phyloP scores from a whole-genome alignment of 164 flowering plant species.

The Vitis labrusca region DNA sequence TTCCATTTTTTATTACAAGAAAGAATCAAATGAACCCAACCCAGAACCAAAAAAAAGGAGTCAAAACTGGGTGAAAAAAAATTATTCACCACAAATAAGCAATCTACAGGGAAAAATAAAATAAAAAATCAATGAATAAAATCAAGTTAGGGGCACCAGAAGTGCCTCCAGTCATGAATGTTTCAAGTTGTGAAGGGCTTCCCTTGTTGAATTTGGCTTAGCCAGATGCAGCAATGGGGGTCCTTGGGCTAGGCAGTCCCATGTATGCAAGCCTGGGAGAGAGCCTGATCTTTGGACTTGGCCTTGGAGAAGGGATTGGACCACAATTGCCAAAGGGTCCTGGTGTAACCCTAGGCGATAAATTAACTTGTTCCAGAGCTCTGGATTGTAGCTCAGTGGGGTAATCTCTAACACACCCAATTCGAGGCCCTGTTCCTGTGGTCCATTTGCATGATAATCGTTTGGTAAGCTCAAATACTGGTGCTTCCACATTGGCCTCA shows the following conservation, averaged over 20 bases:
- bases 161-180: not conserved
- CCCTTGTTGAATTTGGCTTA: not conserved
- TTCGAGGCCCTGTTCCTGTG: conserved; percentile 45
- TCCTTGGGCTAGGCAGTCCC: conserved; percentile 61
- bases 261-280: conserved; percentile 81
- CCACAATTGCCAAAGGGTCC: conserved; percentile 22
- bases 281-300: conserved; percentile 64
- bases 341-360: conserved; percentile 33
- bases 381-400: conserved; percentile 40
- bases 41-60: not conserved
- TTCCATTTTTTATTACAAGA: not conserved
- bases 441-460: conserved; percentile 45
- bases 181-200: not conserved
- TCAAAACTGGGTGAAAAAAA: not conserved
- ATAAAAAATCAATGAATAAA: not conserved
- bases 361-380: conserved; percentile 53
- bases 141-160: not conserved
- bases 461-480: conserved; percentile 12
- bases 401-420: conserved; percentile 55
- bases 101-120: not conserved
- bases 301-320: conserved; percentile 68
- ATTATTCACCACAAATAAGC: not conserved
- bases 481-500: conserved; percentile 5
- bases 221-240: conserved; percentile 13
- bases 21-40: not conserved